Evolutionary conservation across 139 green algal species (phyloP).

Genomic region (Limnomonas spitsbergensis): DNA sequence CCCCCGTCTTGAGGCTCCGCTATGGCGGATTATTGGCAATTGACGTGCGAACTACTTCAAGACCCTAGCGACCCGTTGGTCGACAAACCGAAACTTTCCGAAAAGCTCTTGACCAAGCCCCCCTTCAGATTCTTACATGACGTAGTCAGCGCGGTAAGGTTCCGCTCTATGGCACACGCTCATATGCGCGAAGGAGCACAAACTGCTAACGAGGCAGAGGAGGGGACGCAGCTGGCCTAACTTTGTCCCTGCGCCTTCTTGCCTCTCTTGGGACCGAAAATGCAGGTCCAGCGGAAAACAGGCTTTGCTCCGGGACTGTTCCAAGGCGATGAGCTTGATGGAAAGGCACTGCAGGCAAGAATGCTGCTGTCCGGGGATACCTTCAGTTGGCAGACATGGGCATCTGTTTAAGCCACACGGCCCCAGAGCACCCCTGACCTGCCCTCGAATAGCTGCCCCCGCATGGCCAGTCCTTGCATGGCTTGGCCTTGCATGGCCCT

Average conservation of each 20-base stretch:
- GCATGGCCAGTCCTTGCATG: too few relatives aligned
- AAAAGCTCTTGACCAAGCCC: conserved; percentile 69
- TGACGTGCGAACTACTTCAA: conserved; percentile 45
- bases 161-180: background rate
- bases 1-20: too few relatives aligned
- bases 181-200: too few relatives aligned
- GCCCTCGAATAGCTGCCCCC: too few relatives aligned
- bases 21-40: conserved; percentile 10
- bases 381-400: background rate
- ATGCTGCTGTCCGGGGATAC: background rate
- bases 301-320: conserved; percentile 75
- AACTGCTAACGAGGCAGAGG: too few relatives aligned
- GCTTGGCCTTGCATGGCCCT: too few relatives aligned
- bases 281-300: conserved; percentile 62
- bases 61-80: conserved; percentile 45
- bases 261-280: too few relatives aligned
- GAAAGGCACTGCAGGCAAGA: conserved; percentile 55
- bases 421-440: too few relatives aligned
- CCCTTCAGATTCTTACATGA: conserved; percentile 87
- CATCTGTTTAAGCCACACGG: too few relatives aligned
- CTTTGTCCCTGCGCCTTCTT: too few relatives aligned
- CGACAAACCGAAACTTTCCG: conserved; percentile 65
- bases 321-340: conserved; percentile 57
- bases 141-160: conserved; percentile 65
- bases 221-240: too few relatives aligned